phyloP scores from a whole-genome alignment of 371 early-diverging fungal species.

The Apophysomyces elegans region DNA sequence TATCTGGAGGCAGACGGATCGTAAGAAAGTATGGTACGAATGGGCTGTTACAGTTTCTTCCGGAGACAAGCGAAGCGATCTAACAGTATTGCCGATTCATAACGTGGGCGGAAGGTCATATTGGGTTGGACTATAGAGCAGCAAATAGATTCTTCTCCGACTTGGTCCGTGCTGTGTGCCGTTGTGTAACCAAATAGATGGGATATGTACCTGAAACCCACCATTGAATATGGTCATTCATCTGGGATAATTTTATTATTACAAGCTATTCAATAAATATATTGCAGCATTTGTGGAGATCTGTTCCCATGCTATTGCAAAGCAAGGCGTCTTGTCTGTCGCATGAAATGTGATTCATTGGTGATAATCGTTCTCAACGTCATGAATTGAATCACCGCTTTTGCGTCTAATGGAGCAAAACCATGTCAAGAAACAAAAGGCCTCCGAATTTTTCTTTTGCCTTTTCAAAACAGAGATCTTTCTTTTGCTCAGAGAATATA shows the following conservation, averaged over 20 bases:
- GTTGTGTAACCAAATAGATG: neutral
- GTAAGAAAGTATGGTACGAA: constrained; percentile 93
- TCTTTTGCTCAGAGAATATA: no score
- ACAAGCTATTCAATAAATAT: neutral
- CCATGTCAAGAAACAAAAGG: no score
- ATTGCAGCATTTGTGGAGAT: no score
- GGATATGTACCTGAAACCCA: constrained; percentile 1
- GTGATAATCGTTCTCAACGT: neutral
- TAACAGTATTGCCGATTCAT: constrained; percentile 47
- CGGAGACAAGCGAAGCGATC: constrained; percentile 25
- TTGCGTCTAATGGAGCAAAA: neutral
- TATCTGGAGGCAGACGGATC: constrained; percentile 83
- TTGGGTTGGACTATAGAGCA: constrained; percentile 61
- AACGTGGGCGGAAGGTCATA: constrained; percentile 62
- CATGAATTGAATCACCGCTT: constrained; percentile 5
- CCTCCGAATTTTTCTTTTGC: no score
- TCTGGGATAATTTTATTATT: neutral
- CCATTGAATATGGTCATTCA: neutral
- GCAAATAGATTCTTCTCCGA: neutral
- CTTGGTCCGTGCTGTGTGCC: constrained; percentile 5
- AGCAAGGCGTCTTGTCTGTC: no score
- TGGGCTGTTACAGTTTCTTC: constrained; percentile 68
- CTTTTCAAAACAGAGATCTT: no score
- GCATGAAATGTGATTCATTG: no score
- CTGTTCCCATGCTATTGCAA: no score